Base-by-base conservation (phyloP, 495 filamentous ascomycete genomes). In the Parathielavia appendiculata region DNA sequence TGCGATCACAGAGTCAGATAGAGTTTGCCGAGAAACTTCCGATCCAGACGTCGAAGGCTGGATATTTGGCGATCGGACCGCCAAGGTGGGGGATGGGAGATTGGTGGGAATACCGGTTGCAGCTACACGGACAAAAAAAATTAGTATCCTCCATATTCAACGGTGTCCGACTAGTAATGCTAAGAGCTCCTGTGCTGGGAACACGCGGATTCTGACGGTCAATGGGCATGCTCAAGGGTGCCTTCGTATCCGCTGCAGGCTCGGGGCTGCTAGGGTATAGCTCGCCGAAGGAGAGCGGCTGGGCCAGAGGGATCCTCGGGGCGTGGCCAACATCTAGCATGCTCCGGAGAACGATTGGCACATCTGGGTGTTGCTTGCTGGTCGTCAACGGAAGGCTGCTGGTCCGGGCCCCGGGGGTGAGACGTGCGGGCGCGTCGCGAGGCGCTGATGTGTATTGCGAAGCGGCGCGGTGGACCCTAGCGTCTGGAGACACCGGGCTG, bases 1-100 rank as follows among this genome's bases (percentile, higher is more conserved):
- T 73, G 76, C 72, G 59, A 73, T 45, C 74, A 92, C 90, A 52
- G 88, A 85, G 80, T 97, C 90, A 78, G 86, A 89, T 63, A 86
- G 90, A 69, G 87, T 83, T 53, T 85, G 87, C 67, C 61, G 61
- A 39, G 63, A 68, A 41, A 70, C 60, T 45, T 75, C 75, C 56
- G 73, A 72, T 66, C 66, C 68, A 52, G 74, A 68, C 51, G 73
- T 59, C 47, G 64, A 59, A 83, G 88, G 69, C 72, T 84, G 82
- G 70, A 80, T 76, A 71, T 71, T 81, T 59, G 76, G 70, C 41
- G 55, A 61, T 16, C 74, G 67, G 26, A 70, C 69, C 17, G 67
- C 69, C 60, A 66, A 63, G 22, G 63, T 44, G 26, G 63, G 66
- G 44, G 66, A 56, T 57, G 66, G 59, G 47, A 62, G 52, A 54